Base-by-base conservation (phyloP, 495 filamentous ascomycete genomes). In the Penicillium paradoxum region DNA sequence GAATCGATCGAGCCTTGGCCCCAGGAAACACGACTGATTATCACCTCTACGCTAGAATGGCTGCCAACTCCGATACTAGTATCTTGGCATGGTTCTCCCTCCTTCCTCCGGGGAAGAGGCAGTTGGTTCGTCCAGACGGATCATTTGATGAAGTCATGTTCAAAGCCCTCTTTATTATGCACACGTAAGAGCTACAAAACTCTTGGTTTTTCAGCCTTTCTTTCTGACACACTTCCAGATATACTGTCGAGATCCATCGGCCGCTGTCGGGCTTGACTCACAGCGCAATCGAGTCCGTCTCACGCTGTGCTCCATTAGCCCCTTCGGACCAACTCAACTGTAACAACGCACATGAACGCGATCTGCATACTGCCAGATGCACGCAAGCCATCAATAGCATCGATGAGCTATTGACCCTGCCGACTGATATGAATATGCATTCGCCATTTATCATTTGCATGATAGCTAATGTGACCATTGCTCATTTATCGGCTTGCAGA, bases 381-480 rank as follows among this genome's bases (percentile, higher is more conserved):
- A 49, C 58, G 0, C 46, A 25, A 9, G 49, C 56, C 2, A 63
- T 63, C 15, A 48, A 59, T 10, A 40, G 49, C n/a, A 55, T 59
- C 14, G 56, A 59, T 14, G 34, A 59, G 3, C 40, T 63, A 0
- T 36, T 63, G 10, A 57, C 60, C 11, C 54, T 63, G 6, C 60
- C 60, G 7, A 59, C 56, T 1, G 55, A 59, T 11, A 54, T 63
- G 38, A 39, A 45, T 2, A 50, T 38, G 0, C 56, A 63, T 25
- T 57, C 60, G 2, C 60, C 60, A 0, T 63, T 63, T 27, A 56
- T 63, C 17, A 59, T 63, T 24, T 63, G 56, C 50, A 63, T 63
- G 60, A 59, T 63, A 34, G 51, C 60, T n/a, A 63, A 63, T 42
- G 48, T 47, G 3, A 45, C 52, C 13, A 63, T 63, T 40, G 60